Base-by-base conservation (phyloP, 768 basidiomycete genomes). In the Rhizopogon rudus region DNA sequence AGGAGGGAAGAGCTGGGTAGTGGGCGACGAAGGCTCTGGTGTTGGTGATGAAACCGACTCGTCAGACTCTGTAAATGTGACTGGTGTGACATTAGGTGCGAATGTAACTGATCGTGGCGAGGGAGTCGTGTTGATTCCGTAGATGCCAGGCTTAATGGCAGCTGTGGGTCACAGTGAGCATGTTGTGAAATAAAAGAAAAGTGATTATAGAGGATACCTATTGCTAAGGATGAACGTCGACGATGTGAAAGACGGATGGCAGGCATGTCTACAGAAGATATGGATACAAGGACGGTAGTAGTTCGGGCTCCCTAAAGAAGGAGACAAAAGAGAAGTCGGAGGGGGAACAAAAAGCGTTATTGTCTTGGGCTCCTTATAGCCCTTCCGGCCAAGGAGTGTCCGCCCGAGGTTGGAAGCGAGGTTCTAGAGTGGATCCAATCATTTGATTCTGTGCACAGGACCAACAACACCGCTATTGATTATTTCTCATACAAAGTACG, bases 61-160 rank as follows among this genome's bases (percentile, higher is more conserved):
- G 52, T 71, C 73, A 0, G 70, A 52, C 10, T 75, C 74, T 28
- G 67, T 67, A 68, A 74, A 83, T 0, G 81, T 81, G 3, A 71
- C 73, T 1, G 82, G 82, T 0, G 82, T 84, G 25, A 84, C 73
- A 57, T 84, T 84, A 40, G 82, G 82, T 1, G 83, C 84, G 48
- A 87, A 87, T 0, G 81, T 83, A 28, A 86, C 80, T 5, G 75
- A 71, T 1, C 77, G 74, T n/a, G 78, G 71, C 0, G 77, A 71
- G 0, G 73, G 65, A 2, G 75, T 63, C 6, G 51, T 51, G 52
- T 67, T 62, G 53, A 77, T 71, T 28, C 81, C 81, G 48, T 85
- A 84, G 54, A 75, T 75, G 14, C 82, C 82, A 4, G 83, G 69
- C 59, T 80, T 83, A 52, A 78, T 77, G 29, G 71, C 73, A 63